Evolutionary conservation across 768 basidiomycete species (phyloP), one percentile per base, ranked within the genome.

Genomic region (Termitomyces sp.): DNA sequence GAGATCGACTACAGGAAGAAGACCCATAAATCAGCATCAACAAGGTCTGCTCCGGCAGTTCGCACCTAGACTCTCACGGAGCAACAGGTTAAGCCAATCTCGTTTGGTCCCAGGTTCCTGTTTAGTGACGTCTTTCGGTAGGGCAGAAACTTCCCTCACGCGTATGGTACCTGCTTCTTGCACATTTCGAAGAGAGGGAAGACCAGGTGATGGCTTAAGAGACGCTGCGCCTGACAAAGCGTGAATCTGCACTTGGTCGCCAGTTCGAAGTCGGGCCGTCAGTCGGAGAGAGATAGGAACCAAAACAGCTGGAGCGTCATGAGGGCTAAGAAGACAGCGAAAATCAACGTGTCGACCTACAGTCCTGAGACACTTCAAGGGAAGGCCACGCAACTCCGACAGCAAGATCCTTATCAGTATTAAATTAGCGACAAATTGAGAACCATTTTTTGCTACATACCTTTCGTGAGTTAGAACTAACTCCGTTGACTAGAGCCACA

Each of bases 311-410:
- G 61, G 47, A 64, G 49, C 20, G 47, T 50, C 53, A 58, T 49
- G 58, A 56, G 63, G 58, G 36, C 44, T 58, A 49, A 32, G 55
- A 56, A 59, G 59, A 59, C 54, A 32, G 50, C 2, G n/a, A 20
- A 59, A 57, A 59, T 57, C 53, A 35, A 38, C 55, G 10, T 50
- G 40, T 55, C 55, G 59, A 77, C 84, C 65, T 69, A 88, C 90
- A 74, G 59, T 84, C 80, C 53, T 76, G 77, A 28, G 82, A 67
- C 55, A 86, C 54, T 8, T 88, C 86, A 46, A 78, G 64, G 40
- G 86, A 87, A n/a, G 90, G 89, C 90, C 90, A 92, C 63, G 81
- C 79, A 47, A 85, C 72, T 6, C 90, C 91, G 54, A 91, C 74
- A 13, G 85, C 81, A 68, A 86, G 85, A 45, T 76, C 70, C 86